phyloP scores from a whole-genome alignment of 805 yeast species.

The Wickerhamomyces silvicola region DNA sequence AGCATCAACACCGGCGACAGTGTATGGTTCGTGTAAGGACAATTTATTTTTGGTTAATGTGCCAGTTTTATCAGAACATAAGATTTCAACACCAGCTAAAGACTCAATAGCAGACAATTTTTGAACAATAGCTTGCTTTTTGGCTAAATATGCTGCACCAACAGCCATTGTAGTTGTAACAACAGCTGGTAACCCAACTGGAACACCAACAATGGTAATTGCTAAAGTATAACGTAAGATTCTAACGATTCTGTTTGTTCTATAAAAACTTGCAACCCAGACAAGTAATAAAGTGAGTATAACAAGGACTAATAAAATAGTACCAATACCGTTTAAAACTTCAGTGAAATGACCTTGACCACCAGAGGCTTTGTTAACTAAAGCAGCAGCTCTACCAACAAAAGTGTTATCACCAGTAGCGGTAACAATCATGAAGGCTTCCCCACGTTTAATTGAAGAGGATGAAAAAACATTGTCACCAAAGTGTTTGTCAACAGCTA shows the following conservation, averaged over 20 bases:
- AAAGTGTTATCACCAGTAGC: slow-evolving; percentile 94
- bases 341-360: slow-evolving; percentile 96
- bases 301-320: slow-evolving; percentile 81
- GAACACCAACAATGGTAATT: slow-evolving; percentile 95
- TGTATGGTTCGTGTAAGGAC: slow-evolving; percentile 94
- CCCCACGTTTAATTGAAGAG: slow-evolving; percentile 93
- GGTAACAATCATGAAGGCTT: slow-evolving; percentile 87
- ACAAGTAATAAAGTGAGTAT: slow-evolving; percentile 80
- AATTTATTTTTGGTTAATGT: slow-evolving; percentile 95
- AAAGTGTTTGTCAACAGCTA: slow-evolving; percentile 86
- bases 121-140: slow-evolving; percentile 96
- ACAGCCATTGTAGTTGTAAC: slow-evolving; percentile 99
- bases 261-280: slow-evolving; percentile 93
- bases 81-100: slow-evolving; percentile 94
- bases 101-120: slow-evolving; percentile 96
- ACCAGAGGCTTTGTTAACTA: slow-evolving; percentile 89
- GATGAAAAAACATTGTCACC: slow-evolving; percentile 90
- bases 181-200: slow-evolving; percentile 98
- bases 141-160: slow-evolving; percentile 98
- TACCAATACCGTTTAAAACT: slow-evolving; percentile 96
- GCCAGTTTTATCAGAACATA: slow-evolving; percentile 98
- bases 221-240: slow-evolving; percentile 91
- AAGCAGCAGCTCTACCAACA: slow-evolving; percentile 96
- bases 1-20: slow-evolving; percentile 94
- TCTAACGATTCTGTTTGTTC: slow-evolving; percentile 79